Conservation (phyloP, 2,329 filamentous ascomycete species). For the Penicillium concentricum region DNA sequence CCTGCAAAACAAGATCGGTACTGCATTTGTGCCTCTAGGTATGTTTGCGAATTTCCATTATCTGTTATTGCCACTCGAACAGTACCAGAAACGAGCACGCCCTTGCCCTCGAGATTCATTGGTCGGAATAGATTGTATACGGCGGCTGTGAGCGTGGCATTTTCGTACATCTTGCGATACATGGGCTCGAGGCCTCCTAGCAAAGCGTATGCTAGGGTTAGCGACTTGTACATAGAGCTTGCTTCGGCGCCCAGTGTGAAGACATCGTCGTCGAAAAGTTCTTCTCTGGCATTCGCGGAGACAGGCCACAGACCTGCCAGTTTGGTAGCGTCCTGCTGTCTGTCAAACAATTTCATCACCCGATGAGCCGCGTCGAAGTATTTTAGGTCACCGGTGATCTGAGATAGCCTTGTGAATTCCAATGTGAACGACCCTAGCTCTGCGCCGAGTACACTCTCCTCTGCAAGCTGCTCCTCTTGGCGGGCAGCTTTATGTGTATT, state of each 20-base stretch:
- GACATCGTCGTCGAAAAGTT: slow-evolving; percentile 29
- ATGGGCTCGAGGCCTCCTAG: slow-evolving; percentile 42
- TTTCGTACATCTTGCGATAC: slow-evolving; percentile 59
- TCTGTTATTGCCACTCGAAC: slow-evolving; percentile 30
- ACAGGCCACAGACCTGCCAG: slow-evolving; percentile 44
- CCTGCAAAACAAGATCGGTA: slow-evolving; percentile 57
- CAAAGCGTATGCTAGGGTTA: slow-evolving; percentile 52
- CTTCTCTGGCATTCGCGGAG: slow-evolving; percentile 29
- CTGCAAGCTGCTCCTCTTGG: slow-evolving; percentile 26
- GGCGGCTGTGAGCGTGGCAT: slow-evolving; percentile 42
- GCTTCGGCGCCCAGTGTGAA: slow-evolving; percentile 58
- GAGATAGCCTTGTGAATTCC: slow-evolving; percentile 44
- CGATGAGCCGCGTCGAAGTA: slow-evolving; percentile 41
- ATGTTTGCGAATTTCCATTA: slow-evolving; percentile 10
- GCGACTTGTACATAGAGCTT: slow-evolving; percentile 59
- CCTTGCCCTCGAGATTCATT: slow-evolving; percentile 47
- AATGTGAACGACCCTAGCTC: slow-evolving; percentile 43
- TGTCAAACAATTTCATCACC: slow-evolving; percentile 35
- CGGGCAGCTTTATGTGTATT: slow-evolving; percentile 25
- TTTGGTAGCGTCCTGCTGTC: slow-evolving; percentile 34
- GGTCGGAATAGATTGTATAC: slow-evolving; percentile 51
- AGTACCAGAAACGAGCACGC: slow-evolving; percentile 49
- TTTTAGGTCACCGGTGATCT: slow-evolving; percentile 38
- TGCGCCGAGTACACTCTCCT: slow-evolving; percentile 27
- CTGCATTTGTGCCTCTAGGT: slow-evolving; percentile 43